These are phyloP conservation scores for Taphrina pruni DNA, from an alignment of 1,139 yeast species.

Conservation along the genomic window DNA sequence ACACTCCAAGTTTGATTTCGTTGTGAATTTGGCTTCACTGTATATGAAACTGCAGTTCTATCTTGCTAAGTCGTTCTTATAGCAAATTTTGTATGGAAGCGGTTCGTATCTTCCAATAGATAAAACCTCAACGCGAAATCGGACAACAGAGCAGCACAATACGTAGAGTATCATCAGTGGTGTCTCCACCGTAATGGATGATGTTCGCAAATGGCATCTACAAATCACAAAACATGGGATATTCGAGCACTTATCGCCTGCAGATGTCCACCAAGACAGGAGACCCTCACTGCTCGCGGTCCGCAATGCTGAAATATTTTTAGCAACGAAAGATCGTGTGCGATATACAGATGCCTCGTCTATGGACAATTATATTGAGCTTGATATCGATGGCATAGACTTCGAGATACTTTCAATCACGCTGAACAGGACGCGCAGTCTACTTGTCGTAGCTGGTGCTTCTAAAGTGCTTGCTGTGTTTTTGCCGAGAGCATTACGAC, in stretches of 20 bases:
- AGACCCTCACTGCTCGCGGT: conserved; percentile 19
- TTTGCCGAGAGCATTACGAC: conserved; percentile 11
- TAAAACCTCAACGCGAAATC: no score
- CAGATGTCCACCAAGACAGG: neutral
- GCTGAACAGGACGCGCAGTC: conserved; percentile 18
- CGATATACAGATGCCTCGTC: conserved; percentile 39
- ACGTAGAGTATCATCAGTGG: no score
- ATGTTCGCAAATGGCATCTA: neutral
- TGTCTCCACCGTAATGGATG: neutral
- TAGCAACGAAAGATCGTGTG: conserved; percentile 40
- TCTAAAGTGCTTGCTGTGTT: conserved; percentile 26
- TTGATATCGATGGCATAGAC: conserved; percentile 14
- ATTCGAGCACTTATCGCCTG: neutral
- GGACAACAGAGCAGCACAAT: no score
- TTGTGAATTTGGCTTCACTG: no score
- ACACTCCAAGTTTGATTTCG: no score
- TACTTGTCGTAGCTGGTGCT: conserved; percentile 21
- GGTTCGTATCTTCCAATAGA: no score
- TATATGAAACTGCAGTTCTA: no score
- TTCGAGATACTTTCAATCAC: conserved; percentile 6
- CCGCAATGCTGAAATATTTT: conserved; percentile 40
- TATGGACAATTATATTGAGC: conserved; percentile 19
- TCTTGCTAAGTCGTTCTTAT: no score
- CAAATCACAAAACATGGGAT: neutral
- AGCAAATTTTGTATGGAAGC: no score